Conservation (phyloP, 179 eudicot genomes). For the Patellifolia procumbens region DNA sequence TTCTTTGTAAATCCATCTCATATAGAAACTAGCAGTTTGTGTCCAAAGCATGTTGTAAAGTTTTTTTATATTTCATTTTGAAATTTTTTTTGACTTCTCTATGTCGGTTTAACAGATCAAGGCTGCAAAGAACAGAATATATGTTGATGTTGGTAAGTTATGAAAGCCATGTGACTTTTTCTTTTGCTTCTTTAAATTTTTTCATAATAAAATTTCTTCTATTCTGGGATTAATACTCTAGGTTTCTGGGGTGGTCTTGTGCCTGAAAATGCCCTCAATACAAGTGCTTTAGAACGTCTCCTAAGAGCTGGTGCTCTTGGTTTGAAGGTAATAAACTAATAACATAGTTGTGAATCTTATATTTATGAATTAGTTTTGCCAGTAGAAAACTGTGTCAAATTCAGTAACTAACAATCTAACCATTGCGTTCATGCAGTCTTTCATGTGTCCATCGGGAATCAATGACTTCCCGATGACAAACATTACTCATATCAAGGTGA, state of each 20-base stretch:
- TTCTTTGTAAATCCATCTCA: not conserved
- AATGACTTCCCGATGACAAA: conserved; percentile 97
- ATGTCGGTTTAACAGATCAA: conserved; percentile 47
- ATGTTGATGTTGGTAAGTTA: conserved; percentile 89
- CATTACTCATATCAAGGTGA: conserved; percentile 81
- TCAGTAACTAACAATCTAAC: conserved; percentile 10
- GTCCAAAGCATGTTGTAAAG: not conserved
- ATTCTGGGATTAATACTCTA: conserved; percentile 24
- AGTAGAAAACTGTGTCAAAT: too few relatives aligned
- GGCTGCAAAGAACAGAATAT: conserved; percentile 72
- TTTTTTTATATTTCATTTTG: not conserved
- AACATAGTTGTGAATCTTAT: not conserved
- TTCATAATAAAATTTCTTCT: not conserved
- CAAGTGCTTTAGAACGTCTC: conserved; percentile 65
- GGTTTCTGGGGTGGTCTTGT: conserved; percentile 99
- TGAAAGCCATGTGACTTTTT: not conserved
- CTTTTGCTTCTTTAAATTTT: not conserved
- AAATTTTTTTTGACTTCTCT: not conserved
- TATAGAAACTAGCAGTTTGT: not conserved
- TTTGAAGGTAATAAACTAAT: conserved; percentile 63
- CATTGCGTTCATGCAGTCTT: conserved; percentile 83
- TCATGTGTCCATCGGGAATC: conserved; percentile 99
- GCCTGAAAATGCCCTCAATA: conserved; percentile 86
- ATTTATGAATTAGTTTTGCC: not conserved
- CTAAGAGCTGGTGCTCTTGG: conserved; percentile 93